These are phyloP conservation scores for Theobroma grandiflorum DNA, from an alignment of 441 rosid species.

Conservation along the genomic window DNA sequence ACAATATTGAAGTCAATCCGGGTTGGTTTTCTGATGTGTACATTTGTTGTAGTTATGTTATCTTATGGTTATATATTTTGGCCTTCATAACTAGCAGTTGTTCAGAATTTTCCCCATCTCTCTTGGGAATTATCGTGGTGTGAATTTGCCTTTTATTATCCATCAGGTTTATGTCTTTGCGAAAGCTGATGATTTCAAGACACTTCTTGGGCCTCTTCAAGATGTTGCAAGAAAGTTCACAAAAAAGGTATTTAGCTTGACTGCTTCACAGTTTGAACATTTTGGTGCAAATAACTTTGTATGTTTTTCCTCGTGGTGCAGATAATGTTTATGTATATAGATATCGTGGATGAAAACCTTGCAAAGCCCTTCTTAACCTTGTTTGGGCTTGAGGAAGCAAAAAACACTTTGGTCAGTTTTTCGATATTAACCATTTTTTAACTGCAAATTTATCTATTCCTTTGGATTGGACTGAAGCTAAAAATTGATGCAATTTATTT, in stretches of 20 bases:
- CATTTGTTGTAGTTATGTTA: neutral
- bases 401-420: conserved; percentile 66
- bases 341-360: conserved; percentile 72
- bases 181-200: conserved; percentile 59
- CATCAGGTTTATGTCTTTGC: conserved; percentile 80
- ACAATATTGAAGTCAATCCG: neutral
- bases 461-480: conserved; percentile 12
- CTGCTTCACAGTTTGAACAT: conserved; percentile 15
- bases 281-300: conserved; percentile 24
- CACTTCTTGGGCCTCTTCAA: conserved; percentile 66
- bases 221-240: conserved; percentile 85
- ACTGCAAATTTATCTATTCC: neutral
- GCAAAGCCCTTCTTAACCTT: conserved; percentile 93
- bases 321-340: conserved; percentile 76
- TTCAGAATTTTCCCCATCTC: neutral
- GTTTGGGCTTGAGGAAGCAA: conserved; percentile 82
- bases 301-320: conserved; percentile 44
- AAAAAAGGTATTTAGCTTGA: conserved; percentile 52
- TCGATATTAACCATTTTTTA: conserved; percentile 18
- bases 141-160: conserved; percentile 10
- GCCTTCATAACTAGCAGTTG: neutral
- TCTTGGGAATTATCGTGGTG: neutral
- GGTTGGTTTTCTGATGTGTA: neutral
- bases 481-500: conserved; percentile 23
- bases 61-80: neutral